A percentile compares a stretch with the other conserved stretches of the same genome.
These are phyloP conservation scores for Trichosanthes truncata DNA, from an alignment of 306 rosid genomes.

Conservation along the genomic window DNA sequence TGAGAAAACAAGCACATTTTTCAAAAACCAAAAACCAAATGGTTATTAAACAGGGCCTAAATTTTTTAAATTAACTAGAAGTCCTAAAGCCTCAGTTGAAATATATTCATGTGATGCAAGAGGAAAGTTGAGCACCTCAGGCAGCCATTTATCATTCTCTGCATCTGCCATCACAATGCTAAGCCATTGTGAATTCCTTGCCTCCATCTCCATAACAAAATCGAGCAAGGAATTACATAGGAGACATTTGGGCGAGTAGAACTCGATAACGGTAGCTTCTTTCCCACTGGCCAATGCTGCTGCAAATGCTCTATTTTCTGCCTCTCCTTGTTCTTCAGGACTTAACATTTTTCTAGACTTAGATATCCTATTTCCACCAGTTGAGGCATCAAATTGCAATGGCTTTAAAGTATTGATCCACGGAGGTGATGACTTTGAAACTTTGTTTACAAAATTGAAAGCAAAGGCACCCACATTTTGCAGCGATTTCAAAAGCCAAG, in stretches of 20 bases:
- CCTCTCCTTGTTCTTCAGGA: constrained; percentile 56
- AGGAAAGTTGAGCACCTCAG: constrained; percentile 30
- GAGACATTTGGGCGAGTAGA: constrained; percentile 81
- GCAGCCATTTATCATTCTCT: constrained; percentile 81
- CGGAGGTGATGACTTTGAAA: constrained; percentile 30
- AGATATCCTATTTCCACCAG: constrained; percentile 17
- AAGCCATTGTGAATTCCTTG: constrained; percentile 65
- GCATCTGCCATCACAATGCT: constrained; percentile 86
- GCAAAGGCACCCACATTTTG: constrained; percentile 50
- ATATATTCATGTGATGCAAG: not conserved
- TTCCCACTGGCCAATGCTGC: constrained; percentile 62
- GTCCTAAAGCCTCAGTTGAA: not conserved
- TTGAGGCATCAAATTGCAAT: constrained; percentile 16
- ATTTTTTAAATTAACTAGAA: not conserved
- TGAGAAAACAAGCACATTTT: no score
- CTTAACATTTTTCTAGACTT: constrained; percentile 16
- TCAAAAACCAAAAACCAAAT: no score
- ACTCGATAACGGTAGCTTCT: constrained; percentile 68
- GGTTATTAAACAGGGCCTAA: not conserved
- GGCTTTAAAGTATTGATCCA: constrained; percentile 18
- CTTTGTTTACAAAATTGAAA: constrained; percentile 29
- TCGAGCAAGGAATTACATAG: constrained; percentile 60
- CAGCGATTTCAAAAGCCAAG: constrained; percentile 73
- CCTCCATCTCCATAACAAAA: constrained; percentile 52
- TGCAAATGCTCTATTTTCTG: constrained; percentile 76